These are phyloP conservation scores for Ophiostoma populinum DNA, from an alignment of 2,329 filamentous ascomycete species.

Conservation along the genomic window DNA sequence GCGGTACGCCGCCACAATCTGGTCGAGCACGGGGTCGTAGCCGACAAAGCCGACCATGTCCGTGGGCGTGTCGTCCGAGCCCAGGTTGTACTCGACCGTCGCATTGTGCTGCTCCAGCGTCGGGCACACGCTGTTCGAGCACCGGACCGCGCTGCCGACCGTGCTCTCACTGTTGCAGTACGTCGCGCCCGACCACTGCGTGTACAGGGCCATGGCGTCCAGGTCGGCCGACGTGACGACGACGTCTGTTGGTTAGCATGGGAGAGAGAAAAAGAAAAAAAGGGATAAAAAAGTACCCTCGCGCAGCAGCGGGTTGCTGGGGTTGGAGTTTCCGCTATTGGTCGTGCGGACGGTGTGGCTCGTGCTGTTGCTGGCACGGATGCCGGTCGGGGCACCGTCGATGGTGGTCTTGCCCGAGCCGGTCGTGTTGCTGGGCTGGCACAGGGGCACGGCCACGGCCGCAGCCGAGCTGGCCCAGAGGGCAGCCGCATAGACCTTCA, in stretches of 20 bases:
- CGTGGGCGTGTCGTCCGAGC: conserved; percentile 7
- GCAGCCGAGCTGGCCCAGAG: too few species aligned
- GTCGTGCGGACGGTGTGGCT: too few species aligned
- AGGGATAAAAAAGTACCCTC: background rate
- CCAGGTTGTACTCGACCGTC: conserved; percentile 26
- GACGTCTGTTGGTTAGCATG: conserved; percentile 3
- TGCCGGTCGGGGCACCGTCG: too few species aligned
- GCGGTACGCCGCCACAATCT: conserved; percentile 43
- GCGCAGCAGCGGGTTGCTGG: too few species aligned
- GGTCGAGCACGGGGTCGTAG: conserved; percentile 27
- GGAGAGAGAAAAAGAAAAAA: too few species aligned
- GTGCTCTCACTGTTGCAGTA: conserved; percentile 33
- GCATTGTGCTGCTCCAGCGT: conserved; percentile 24
- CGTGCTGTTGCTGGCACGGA: too few species aligned
- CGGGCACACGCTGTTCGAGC: conserved; percentile 25
- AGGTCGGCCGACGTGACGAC: conserved; percentile 19
- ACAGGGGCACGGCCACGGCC: too few species aligned
- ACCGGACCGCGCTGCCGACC: conserved; percentile 24
- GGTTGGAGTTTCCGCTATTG: too few species aligned
- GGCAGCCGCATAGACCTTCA: too few species aligned
- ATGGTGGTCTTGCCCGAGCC: too few species aligned
- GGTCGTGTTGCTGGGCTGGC: too few species aligned
- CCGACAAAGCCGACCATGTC: conserved; percentile 32
- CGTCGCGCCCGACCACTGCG: conserved; percentile 32
- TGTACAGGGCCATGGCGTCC: conserved; percentile 27